Base-by-base conservation (phyloP, 495 filamentous ascomycete genomes). In the Chaetomium tenue region DNA sequence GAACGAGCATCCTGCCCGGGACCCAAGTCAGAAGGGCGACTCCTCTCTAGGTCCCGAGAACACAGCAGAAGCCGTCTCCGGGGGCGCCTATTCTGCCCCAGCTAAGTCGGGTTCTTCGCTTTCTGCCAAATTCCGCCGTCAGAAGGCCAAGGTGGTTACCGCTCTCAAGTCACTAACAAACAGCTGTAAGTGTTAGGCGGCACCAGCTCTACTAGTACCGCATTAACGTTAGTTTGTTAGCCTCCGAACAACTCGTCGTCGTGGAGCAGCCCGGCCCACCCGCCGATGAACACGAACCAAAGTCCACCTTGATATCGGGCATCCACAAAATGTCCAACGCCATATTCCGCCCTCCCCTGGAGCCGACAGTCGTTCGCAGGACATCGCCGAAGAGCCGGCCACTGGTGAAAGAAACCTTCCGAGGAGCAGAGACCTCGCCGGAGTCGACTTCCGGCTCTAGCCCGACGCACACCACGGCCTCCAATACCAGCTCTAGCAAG, bases 291-390 rank as follows among this genome's bases (percentile, higher is more conserved):
- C 30, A 66, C 64, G 15, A 62, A 61, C 13, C 69, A 61, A 64
- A 69, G 65, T 68, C 74, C 52, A 53, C 66, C 69, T 28, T 77
- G 25, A 26, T 63, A n/a, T 56, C 53, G 12, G 63, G 67, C 42
- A 54, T 78, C 42, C 68, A 64, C 42, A 81, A 74, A 62, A 77
- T 83, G 65, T 79, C 81, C 22, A 70, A 74, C 63, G 73, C 77
- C 18, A 66, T 82, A 40, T 69, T 81, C 18, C 78, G 78, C 39
- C 64, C 60, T 39, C 74, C 75, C 22, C 67, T 77, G 46, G 77
- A 81, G 22, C 77, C 78, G 0, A 83, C 79, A 0, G 74, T 82
- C 8, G 77, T 84, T 18, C 79, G 78, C 68, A 75, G 81, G 42
- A 58, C 72, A 28, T 66, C 74, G 28, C 68, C 72, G 37, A 81